Evolutionary conservation across 163 green algal species (phyloP), one percentile per base, ranked within the genome.

Genomic region (Scenedesmus sp.): DNA sequence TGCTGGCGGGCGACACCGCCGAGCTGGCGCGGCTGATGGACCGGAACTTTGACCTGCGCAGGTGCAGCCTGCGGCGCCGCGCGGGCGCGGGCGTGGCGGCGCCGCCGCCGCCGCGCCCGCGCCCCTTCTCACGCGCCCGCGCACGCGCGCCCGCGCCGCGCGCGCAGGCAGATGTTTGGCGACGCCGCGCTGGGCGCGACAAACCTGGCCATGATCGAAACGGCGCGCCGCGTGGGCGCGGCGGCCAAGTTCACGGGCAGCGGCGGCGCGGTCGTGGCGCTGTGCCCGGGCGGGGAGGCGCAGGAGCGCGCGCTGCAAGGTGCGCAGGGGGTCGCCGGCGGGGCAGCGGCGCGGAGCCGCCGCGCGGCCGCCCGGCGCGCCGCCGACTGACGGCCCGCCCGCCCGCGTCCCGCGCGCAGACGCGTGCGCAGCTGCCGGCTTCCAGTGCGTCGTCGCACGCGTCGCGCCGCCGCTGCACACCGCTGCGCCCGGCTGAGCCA

Each of bases 201-300:
- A 2, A 94, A 92, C 80, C 45, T 95, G 56, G 20, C 36, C 0
- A 96, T 97, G 91, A 81, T 94, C 1, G 44, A 28, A 20, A 71
- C 65, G 13, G 57, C 67, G 54, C 53, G 77, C 15, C 87, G 81
- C 3, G 75, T 90, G 0, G 86, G 87, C n/a, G 86, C 84, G 3
- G 85, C 86, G 3, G 92, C 85, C 24, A 96, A 95, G 81, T 93
- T 96, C 66, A 92, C 86, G 3, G 92, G 92, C 42, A 93, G 86
- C 53, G 92, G 92, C n/a, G 92, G 92, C 18, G 90, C 91, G 0
- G 84, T 93, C 47, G 86, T 94, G 28, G 89, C 90, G 56, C 64
- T 88, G 9, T 93, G 85, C 70, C 83, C 78, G 26, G 4, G 60
- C 4, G 74, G 74, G 18, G 15, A 60, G 63, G 9, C 60, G 63